phyloP scores from a whole-genome alignment of 148 eudicot species.

The Rheum nobile region DNA sequence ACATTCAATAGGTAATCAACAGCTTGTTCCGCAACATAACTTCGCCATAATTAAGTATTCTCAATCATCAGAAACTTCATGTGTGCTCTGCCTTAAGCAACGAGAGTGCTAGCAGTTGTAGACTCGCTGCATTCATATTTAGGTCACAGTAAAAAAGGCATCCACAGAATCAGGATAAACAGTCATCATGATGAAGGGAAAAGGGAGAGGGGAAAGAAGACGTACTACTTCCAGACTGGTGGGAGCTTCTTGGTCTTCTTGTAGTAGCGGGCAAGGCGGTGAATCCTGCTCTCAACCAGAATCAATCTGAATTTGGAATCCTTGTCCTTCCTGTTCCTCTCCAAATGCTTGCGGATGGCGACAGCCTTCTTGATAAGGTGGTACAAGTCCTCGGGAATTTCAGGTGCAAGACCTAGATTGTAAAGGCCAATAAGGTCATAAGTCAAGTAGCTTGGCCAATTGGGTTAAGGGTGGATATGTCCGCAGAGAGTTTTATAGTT shows the following conservation, averaged over 20 bases:
- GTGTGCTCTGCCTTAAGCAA: conserved; percentile 13
- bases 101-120: conserved; percentile 21
- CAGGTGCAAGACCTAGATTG: conserved; percentile 26
- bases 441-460: too few species aligned
- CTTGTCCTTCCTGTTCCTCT: conserved; percentile 38
- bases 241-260: conserved; percentile 39
- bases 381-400: conserved; percentile 33
- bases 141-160: neutral
- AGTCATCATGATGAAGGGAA: neutral
- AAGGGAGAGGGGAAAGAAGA: neutral
- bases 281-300: conserved; percentile 34
- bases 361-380: conserved; percentile 37
- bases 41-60: too few species aligned
- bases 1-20: too few species aligned
- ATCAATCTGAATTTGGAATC: conserved; percentile 33
- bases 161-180: neutral
- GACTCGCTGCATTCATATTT: conserved; percentile 17
- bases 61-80: too few species aligned
- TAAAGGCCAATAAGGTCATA: neutral
- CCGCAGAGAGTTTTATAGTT: neutral
- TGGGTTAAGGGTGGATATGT: too few species aligned
- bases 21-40: too few species aligned
- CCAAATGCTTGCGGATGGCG: conserved; percentile 29
- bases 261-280: conserved; percentile 33
- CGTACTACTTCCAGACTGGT: conserved; percentile 37